These are phyloP conservation scores for Helichrysum umbraculigerum DNA, from an alignment of 129 eudicot genomes.

Conservation along the genomic window DNA sequence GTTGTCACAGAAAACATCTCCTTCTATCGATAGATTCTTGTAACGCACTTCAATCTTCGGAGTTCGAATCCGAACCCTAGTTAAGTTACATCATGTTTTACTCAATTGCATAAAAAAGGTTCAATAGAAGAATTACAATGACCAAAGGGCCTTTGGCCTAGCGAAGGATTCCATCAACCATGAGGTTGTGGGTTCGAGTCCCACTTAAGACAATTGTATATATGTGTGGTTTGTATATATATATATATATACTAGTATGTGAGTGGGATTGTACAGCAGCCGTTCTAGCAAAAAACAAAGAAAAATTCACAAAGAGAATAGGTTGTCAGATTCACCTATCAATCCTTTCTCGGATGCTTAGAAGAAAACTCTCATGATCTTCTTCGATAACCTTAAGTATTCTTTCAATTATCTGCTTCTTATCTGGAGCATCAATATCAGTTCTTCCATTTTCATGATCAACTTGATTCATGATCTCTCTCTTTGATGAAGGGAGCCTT, in stretches of 20 bases:
- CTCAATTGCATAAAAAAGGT: not conserved
- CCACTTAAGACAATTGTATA: too few species aligned
- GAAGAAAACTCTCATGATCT: slow-evolving; percentile 72
- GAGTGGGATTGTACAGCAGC: too few species aligned
- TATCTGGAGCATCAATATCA: slow-evolving; percentile 47
- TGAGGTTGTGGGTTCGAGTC: too few species aligned
- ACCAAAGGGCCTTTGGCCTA: too few species aligned
- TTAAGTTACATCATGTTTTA: not conserved
- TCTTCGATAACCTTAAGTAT: slow-evolving; percentile 56
- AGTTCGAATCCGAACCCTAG: slow-evolving; percentile 66
- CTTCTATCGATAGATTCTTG: slow-evolving; percentile 70
- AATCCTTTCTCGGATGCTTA: slow-evolving; percentile 55
- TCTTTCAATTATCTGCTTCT: slow-evolving; percentile 51
- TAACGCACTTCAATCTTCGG: slow-evolving; percentile 71
- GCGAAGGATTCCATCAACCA: too few species aligned
- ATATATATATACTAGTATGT: too few species aligned
- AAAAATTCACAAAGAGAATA: not conserved
- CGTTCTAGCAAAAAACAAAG: too few species aligned
- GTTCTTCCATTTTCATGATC: slow-evolving; percentile 45
- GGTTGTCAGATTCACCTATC: slow-evolving; percentile 48
- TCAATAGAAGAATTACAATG: not conserved
- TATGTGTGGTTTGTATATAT: too few species aligned
- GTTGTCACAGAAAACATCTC: too few species aligned
- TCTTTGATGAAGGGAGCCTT: slow-evolving; percentile 67
- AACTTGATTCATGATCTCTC: slow-evolving; percentile 57